Evolutionary conservation across 371 early-diverging fungal species (phyloP).

Genomic region (Mortierella sp.): DNA sequence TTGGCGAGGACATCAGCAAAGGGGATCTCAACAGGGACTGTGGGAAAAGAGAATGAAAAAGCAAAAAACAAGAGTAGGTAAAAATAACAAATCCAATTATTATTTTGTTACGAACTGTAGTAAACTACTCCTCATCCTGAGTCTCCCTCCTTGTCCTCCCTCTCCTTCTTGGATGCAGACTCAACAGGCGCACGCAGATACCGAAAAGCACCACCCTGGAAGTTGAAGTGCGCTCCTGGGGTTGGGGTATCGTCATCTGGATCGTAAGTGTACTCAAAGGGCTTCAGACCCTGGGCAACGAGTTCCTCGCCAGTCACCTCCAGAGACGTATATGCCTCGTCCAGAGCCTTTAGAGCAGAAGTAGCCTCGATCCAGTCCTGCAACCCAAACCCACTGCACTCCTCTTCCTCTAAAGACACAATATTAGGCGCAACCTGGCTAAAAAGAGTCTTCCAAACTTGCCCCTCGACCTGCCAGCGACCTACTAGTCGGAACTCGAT

Average conservation of each 20-base stretch:
- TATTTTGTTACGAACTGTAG: too few relatives aligned
- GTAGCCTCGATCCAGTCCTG: neutral
- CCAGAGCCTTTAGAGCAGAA: neutral
- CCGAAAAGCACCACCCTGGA: neutral
- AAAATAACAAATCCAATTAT: too few relatives aligned
- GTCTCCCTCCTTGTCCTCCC: neutral
- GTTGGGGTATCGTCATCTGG: neutral
- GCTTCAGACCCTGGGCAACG: neutral
- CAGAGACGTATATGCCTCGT: neutral
- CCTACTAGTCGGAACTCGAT: neutral
- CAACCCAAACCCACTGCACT: neutral
- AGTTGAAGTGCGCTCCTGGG: neutral
- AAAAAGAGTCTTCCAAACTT: neutral
- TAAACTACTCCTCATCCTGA: too few relatives aligned
- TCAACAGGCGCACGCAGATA: neutral
- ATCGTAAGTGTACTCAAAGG: too few relatives aligned
- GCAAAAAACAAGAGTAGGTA: too few relatives aligned
- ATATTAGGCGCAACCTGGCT: neutral
- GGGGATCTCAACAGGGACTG: too few relatives aligned
- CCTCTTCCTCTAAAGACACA: neutral
- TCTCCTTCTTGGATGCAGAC: neutral
- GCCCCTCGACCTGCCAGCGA: neutral
- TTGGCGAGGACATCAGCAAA: neutral
- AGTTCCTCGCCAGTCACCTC: neutral
- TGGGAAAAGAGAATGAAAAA: neutral